Evolutionary conservation across 176 grass and related monocot species (phyloP).

Genomic region (Ensete ventricosum): DNA sequence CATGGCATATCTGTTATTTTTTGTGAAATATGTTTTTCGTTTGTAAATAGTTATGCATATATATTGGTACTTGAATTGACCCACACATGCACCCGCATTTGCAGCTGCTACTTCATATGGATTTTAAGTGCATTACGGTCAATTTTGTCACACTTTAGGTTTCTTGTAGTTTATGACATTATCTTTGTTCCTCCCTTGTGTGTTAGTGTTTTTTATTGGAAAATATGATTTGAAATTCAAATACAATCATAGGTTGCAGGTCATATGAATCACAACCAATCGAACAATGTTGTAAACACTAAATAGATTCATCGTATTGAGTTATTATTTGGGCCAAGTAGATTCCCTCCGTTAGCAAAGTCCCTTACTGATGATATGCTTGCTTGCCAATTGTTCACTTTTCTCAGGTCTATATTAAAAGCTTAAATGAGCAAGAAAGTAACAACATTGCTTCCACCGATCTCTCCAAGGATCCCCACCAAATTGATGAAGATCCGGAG

Average conservation of each 20-base stretch:
- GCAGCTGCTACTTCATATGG: not conserved
- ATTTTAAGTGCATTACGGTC: too few species aligned
- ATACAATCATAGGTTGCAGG: not conserved
- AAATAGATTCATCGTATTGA: too few species aligned
- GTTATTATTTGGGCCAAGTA: not conserved
- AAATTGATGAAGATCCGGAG: slow-evolving; percentile 16
- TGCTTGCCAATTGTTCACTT: not conserved
- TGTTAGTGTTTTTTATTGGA: too few species aligned
- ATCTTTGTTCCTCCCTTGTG: too few species aligned
- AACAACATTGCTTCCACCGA: slow-evolving; percentile 28
- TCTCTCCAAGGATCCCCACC: slow-evolving; percentile 36
- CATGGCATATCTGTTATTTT: too few species aligned
- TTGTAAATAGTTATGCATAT: not conserved
- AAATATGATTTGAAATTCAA: too few species aligned
- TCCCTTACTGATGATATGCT: not conserved
- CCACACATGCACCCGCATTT: not conserved
- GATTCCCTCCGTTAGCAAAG: not conserved
- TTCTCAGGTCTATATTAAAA: slow-evolving; percentile 23
- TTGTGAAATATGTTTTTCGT: too few species aligned
- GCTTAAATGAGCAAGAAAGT: slow-evolving; percentile 43
- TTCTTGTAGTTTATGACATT: too few species aligned
- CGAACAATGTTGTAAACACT: too few species aligned
- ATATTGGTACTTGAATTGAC: not conserved
- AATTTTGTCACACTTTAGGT: too few species aligned
- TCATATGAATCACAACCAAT: not conserved